Evolutionary conservation across 2,329 filamentous ascomycete genomes (phyloP).

Genomic region (Beauveria sp.): DNA sequence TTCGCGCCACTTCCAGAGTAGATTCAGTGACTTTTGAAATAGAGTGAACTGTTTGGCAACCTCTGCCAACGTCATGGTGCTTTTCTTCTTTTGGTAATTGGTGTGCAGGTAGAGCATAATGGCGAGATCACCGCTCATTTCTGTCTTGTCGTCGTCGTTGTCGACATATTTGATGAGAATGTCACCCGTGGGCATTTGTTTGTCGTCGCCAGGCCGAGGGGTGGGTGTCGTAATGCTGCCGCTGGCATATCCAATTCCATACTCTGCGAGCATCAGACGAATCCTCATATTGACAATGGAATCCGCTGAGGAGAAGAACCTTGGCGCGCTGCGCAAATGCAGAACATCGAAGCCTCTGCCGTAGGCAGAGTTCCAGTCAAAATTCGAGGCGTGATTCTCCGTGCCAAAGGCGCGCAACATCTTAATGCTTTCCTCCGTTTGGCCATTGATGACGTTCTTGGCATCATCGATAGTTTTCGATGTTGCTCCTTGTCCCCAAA

Average conservation of each 20-base stretch:
- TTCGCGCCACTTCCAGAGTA: not conserved
- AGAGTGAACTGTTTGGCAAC: constrained; percentile 31
- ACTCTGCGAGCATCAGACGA: constrained; percentile 41
- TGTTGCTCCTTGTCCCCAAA: constrained; percentile 89
- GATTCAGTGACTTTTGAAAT: constrained; percentile 33
- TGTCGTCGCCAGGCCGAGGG: not conserved
- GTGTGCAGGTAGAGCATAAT: constrained; percentile 56
- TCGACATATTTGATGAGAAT: constrained; percentile 44
- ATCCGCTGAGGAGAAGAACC: constrained; percentile 44
- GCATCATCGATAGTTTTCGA: constrained; percentile 57
- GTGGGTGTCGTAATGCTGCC: constrained; percentile 29
- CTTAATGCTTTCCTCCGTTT: constrained; percentile 53
- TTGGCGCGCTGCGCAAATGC: constrained; percentile 48
- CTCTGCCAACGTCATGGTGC: constrained; percentile 18
- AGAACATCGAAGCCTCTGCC: constrained; percentile 78
- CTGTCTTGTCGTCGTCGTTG: constrained; percentile 40
- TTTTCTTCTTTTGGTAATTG: constrained; percentile 32
- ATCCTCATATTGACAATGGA: constrained; percentile 40
- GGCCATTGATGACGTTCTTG: constrained; percentile 58
- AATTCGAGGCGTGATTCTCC: constrained; percentile 69
- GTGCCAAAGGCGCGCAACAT: constrained; percentile 74
- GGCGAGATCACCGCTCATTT: constrained; percentile 40
- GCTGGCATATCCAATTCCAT: constrained; percentile 37
- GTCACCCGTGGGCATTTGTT: constrained; percentile 11
- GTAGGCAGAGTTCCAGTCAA: constrained; percentile 70